Conservation (phyloP, 2,329 filamentous ascomycete species). For the Piedraia hortae region DNA sequence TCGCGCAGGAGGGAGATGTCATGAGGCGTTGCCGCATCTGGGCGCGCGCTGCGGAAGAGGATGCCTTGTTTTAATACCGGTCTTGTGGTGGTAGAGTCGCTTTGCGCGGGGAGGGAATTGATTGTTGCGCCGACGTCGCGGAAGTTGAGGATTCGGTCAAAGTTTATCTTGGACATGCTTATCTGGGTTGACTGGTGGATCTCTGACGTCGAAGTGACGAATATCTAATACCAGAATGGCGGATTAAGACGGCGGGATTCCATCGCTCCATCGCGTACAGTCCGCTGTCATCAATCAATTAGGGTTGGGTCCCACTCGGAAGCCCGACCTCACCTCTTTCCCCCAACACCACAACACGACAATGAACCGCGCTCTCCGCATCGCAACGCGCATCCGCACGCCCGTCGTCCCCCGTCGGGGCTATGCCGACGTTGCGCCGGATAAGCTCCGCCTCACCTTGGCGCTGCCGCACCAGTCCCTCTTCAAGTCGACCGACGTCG, state of each 20-base stretch:
- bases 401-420: too few species aligned
- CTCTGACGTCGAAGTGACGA: background rate
- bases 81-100: conserved; percentile 23
- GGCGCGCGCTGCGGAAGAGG: conserved; percentile 9
- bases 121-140: conserved; percentile 45
- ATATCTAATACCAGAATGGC: too few species aligned
- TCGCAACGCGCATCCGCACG: too few species aligned
- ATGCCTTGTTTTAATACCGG: conserved; percentile 10
- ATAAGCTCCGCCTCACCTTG: conserved; percentile 84
- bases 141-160: conserved; percentile 43
- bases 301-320: too few species aligned
- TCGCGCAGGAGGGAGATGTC: conserved; percentile 34
- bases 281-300: too few species aligned
- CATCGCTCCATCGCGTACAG: too few species aligned
- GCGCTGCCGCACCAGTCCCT: conserved; percentile 92
- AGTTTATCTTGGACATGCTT: too few species aligned
- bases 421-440: conserved; percentile 37
- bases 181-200: background rate
- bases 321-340: background rate
- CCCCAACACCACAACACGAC: conserved; percentile 53
- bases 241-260: too few species aligned
- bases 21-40: conserved; percentile 40
- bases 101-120: conserved; percentile 18
- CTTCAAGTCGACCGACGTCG: conserved; percentile 21
- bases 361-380: conserved; percentile 79